Evolutionary conservation across 2,329 filamentous ascomycete genomes (phyloP), one percentile per base, ranked within the genome.

Genomic region (Orbilia blumenaviensis): DNA sequence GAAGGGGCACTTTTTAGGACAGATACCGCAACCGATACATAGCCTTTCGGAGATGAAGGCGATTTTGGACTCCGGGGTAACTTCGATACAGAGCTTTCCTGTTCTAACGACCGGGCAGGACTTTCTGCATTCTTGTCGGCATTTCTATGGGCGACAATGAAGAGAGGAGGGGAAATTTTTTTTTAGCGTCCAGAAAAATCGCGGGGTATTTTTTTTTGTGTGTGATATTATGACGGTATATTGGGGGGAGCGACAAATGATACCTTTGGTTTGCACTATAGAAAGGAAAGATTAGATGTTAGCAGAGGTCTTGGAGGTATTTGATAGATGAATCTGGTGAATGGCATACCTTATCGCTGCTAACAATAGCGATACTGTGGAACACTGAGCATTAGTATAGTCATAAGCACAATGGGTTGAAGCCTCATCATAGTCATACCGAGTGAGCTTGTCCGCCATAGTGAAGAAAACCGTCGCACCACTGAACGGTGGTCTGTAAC

Each of bases 1-100:
- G 85, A 99, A 99, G 14, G 95, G 95, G 84, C 95, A 99, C 85
- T 98, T 98, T 87, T 99, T 99, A 48, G 94, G 93, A 84, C 96
- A 99, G 86, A 99, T 99, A 90, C 95, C 96, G 83, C 96, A 99
- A 84, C 95, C 95, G 81, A 98, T 97, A 84, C 94, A 97, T 78
- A 97, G 89, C 78, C 89, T 89, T 84, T 99, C 95, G 79, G 94
- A 98, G 82, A 99, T 96, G 87, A 97, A 99, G 83, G 95, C 95
- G 81, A 99, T 94, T 82, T 94, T 94, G 79, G 94, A 96, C 72
- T 92, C 89, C 78, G 92, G 86, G 63, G 88, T 87, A 81, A 99
- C 96, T 87, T 99, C 94, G 83, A 98, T 97, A 85, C 94, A 97
- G 80, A 96, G 90, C 87, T 97, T 98, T 85, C 95, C 95, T 77